Evolutionary conservation across 345 rosid genomes (phyloP), one percentile per base, ranked within the genome.

Genomic region (Populus pruinosa): DNA sequence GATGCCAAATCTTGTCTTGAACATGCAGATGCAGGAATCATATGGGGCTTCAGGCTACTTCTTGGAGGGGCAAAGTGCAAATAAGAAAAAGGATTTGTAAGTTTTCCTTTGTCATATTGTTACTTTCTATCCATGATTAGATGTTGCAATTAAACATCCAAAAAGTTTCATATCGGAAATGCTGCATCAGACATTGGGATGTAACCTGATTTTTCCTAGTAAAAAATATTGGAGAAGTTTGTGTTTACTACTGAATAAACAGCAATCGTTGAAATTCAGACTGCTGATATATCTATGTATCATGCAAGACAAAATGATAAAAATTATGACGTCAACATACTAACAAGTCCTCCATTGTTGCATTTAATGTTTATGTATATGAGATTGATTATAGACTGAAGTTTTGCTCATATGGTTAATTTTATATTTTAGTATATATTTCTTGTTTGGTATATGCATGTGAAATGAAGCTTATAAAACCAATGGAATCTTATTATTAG

Each of bases 1-100:
- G 35, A 78, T 78, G 61, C 25, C 63, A 33, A 43, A 70, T 44
- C 69, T 76, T 80, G 75, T 65, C 70, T 70, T 41, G 72, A 68
- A 71, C 80, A 70, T 18, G 77, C 89, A 95, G 99, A 91, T 93
- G 99, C 98, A 93, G 55, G 94, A 91, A 33, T 78, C 83, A 47
- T 95, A 92, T 87, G 99, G 99, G 79, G 99, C 98, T 74, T 86
- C 97, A 67, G 98, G 99, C 73, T 95, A 89, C 90, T 95, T 93
- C 80, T 59, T 83, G 86, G 97, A 87, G 82, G 93, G 86, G 33
- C 91, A 85, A 70, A 77, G 78, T 36, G 69, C 83, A 78, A 81
- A 76, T 69, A 86, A 90, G 83, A 84, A 79, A 78, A 86, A 69
- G 23, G 78, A 85, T 78, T 61, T n/a, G 93, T 89, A 81, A 86